Evolutionary conservation across 345 rosid species (phyloP), one percentile per base, ranked within the genome.

Genomic region (Eucalyptus erythrocorys): DNA sequence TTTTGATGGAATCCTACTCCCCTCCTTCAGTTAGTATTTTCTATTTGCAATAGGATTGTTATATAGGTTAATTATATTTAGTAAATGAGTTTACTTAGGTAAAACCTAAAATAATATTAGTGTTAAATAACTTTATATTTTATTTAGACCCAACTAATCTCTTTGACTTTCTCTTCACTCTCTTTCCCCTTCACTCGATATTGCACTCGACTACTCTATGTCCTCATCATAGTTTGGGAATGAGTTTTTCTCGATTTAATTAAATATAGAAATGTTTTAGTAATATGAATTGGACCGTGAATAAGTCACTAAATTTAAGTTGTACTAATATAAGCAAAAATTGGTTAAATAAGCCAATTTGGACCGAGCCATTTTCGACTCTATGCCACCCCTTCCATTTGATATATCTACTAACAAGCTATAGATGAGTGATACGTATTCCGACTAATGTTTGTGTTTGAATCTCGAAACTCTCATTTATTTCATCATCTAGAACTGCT

Each of bases 321-420:
- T 0, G 3, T 27, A 22, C 1, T 0, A 24, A 55, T 22, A 55
- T 55, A 24, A 0, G 13, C 4, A 4, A 55, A 55, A 55, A 55
- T 3, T 0, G 10, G 24, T 51, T 51, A 51, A 51, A 51, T 19
- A 51, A 51, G 0, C 21, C 1, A 21, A 51, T 51, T 51, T 51
- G 57, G 26, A 19, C 10, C 1, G 24, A 10, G 0, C 10, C 57
- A 51, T 19, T 17, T 50, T 53, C 2, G 1, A 53, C 59, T 53
- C 11, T 7, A 53, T 8, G 10, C 0, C 0, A 1, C 2, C 57
- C 7, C 4, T 8, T 24, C 13, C 61, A 51, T 55, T 55, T 55
- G 13, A 55, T 8, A 8, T 1, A 6, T 55, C 0, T 22, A 55
- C 3, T 0, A 6, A 68, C 11, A 21, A 34, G 1, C 24, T 4